phyloP scores from a whole-genome alignment of 1,284 basidiomycete genomes.

The Tausonia pullulans region DNA sequence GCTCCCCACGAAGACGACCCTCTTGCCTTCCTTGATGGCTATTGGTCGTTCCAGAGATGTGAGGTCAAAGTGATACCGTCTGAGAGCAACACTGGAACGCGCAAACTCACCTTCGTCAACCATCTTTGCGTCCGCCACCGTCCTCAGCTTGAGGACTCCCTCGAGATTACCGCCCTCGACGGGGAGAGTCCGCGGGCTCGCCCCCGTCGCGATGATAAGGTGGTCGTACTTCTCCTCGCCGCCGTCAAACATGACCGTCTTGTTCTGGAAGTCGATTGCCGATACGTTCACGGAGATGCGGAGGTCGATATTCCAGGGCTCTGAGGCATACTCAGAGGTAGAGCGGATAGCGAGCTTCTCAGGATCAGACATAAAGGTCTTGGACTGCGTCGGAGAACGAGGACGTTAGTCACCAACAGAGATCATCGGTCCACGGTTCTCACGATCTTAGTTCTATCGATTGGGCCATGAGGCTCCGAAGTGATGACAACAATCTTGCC shows the following conservation, averaged over 20 bases:
- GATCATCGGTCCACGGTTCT: too few species aligned
- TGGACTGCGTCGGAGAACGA: constrained; percentile 41
- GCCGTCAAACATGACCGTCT: constrained; percentile 25
- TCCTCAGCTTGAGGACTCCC: constrained; percentile 68
- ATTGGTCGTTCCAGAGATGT: neutral
- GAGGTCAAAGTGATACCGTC: neutral
- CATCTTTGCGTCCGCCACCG: constrained; percentile 58
- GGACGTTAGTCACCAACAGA: neutral
- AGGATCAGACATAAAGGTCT: constrained; percentile 66
- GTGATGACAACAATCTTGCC: constrained; percentile 68
- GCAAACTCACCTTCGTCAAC: constrained; percentile 53
- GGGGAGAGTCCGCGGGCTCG: constrained; percentile 43
- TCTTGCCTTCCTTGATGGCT: constrained; percentile 48
- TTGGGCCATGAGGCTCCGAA: constrained; percentile 68
- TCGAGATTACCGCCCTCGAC: constrained; percentile 64
- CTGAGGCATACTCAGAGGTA: neutral
- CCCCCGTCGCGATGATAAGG: constrained; percentile 37
- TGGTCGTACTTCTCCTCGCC: constrained; percentile 30
- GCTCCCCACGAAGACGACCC: constrained; percentile 73
- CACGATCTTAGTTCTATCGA: constrained; percentile 43
- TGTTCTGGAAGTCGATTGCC: neutral
- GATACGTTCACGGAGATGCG: neutral
- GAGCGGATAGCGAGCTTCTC: constrained; percentile 46
- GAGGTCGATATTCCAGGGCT: neutral
- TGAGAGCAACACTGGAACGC: neutral